phyloP scores from a whole-genome alignment of 441 rosid genomes.

The Syzygium malaccense region DNA sequence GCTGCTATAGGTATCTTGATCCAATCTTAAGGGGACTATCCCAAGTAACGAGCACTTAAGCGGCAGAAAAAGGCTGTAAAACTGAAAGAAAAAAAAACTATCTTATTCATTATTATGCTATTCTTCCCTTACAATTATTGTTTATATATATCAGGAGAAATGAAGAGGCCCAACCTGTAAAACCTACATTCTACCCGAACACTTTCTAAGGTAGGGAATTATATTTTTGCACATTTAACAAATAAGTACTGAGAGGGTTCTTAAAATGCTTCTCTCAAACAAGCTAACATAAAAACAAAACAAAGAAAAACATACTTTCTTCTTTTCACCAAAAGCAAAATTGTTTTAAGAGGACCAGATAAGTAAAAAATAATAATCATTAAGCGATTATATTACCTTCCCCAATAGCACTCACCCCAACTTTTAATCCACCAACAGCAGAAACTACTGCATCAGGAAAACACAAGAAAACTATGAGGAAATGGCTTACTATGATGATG shows the following conservation, averaged over 20 bases:
- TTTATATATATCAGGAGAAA: not conserved
- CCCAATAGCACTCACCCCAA: constrained; percentile 63
- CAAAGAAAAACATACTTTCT: not conserved
- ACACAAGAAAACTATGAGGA: constrained; percentile 13
- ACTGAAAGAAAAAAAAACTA: not conserved
- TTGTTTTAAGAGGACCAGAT: not conserved
- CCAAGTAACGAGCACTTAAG: not conserved
- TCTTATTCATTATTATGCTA: not conserved
- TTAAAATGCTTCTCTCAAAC: not conserved
- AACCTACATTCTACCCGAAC: not conserved
- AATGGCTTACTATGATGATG: not conserved
- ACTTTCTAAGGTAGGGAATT: not conserved
- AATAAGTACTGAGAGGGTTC: not conserved
- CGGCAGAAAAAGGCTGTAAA: not conserved
- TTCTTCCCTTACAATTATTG: not conserved
- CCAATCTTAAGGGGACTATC: not conserved
- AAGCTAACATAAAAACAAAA: not conserved
- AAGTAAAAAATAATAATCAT: not conserved
- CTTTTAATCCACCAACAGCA: constrained; percentile 94
- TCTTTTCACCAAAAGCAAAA: not conserved
- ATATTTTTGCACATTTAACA: not conserved
- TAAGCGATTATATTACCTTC: constrained; percentile 42
- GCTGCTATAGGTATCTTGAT: not conserved
- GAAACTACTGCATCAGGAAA: constrained; percentile 62
- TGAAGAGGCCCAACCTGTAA: not conserved